These are phyloP conservation scores for Fusarium dimerum DNA, from an alignment of 2,329 filamentous ascomycete species.

Conservation along the genomic window DNA sequence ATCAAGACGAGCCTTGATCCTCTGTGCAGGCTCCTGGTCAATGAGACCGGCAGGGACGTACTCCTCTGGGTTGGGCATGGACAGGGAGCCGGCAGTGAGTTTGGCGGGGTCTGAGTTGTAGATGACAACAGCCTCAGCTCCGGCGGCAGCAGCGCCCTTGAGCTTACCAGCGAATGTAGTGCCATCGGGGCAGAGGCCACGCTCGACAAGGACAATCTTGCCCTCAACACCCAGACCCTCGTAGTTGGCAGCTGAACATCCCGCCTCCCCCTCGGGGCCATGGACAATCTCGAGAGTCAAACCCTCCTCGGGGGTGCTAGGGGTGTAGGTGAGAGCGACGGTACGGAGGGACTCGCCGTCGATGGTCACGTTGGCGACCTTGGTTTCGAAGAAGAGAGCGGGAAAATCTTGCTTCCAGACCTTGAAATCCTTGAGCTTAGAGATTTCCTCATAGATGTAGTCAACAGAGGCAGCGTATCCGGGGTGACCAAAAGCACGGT, in stretches of 20 bases:
- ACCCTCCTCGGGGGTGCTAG: slow-evolving; percentile 32
- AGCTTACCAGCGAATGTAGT: slow-evolving; percentile 35
- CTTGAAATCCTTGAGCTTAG: slow-evolving; percentile 28
- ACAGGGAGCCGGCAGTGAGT: slow-evolving; percentile 32
- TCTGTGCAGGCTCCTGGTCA: slow-evolving; percentile 31
- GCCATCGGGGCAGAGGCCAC: slow-evolving; percentile 31
- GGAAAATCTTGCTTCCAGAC: slow-evolving; percentile 34
- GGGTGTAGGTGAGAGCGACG: slow-evolving; percentile 33
- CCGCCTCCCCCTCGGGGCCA: slow-evolving; percentile 28
- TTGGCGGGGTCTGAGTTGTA: slow-evolving; percentile 34
- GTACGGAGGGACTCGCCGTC: slow-evolving; percentile 28
- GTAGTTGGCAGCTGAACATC: slow-evolving; percentile 30
- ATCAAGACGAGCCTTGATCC: slow-evolving; percentile 31
- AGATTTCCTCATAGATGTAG: slow-evolving; percentile 31
- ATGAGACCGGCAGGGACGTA: slow-evolving; percentile 33
- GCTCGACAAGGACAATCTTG: slow-evolving; percentile 36
- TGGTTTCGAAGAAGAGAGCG: slow-evolving; percentile 28
- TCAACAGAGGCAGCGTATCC: slow-evolving; percentile 38
- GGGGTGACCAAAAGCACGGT: slow-evolving; percentile 33
- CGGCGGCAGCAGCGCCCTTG: slow-evolving; percentile 31
- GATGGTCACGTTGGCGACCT: slow-evolving; percentile 24
- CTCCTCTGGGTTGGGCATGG: slow-evolving; percentile 26
- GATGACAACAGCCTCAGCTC: slow-evolving; percentile 32
- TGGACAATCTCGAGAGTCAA: slow-evolving; percentile 28
- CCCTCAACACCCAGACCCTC: slow-evolving; percentile 25